These are phyloP conservation scores for Diaporthe sp. DNA, from an alignment of 2,329 filamentous ascomycete species.

Conservation along the genomic window DNA sequence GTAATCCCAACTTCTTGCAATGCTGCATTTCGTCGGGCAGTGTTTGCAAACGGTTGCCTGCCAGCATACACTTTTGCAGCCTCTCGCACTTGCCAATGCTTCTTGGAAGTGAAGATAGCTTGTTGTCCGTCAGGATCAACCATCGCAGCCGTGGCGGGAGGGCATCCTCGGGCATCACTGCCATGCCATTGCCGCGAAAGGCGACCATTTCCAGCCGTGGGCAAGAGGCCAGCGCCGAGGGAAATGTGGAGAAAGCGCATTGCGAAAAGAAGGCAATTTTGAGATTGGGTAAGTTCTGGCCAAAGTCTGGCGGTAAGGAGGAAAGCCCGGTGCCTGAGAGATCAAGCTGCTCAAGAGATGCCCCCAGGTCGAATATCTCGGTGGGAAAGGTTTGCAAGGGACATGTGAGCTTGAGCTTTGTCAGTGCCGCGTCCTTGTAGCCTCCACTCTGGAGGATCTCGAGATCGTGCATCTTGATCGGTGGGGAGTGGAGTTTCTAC, in stretches of 20 bases:
- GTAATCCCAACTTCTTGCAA: conserved; percentile 59
- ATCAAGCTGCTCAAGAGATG: conserved; percentile 61
- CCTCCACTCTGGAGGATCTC: conserved; percentile 50
- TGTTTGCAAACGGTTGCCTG: conserved; percentile 57
- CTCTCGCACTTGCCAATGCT: conserved; percentile 58
- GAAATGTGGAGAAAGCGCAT: conserved; percentile 60
- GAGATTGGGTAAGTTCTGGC: conserved; percentile 56
- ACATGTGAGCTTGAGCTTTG: conserved; percentile 54
- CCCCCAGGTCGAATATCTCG: conserved; percentile 57
- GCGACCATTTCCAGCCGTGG: conserved; percentile 63
- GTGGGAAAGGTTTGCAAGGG: conserved; percentile 54
- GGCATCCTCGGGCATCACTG: conserved; percentile 55
- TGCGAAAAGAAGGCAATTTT: conserved; percentile 62
- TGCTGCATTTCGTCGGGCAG: conserved; percentile 58
- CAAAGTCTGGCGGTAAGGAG: conserved; percentile 56
- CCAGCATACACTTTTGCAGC: conserved; percentile 65
- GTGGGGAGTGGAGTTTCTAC: background rate
- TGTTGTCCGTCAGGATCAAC: conserved; percentile 64
- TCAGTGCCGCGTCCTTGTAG: conserved; percentile 48
- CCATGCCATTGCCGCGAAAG: conserved; percentile 63
- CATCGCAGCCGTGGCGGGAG: conserved; percentile 60
- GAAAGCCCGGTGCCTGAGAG: conserved; percentile 62
- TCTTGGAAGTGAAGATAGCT: conserved; percentile 54
- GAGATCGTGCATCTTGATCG: conserved; percentile 50
- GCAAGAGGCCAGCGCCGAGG: conserved; percentile 57